These are phyloP conservation scores for Haplosporangium sp. DNA, from an alignment of 371 early-diverging fungal genomes.

Conservation along the genomic window DNA sequence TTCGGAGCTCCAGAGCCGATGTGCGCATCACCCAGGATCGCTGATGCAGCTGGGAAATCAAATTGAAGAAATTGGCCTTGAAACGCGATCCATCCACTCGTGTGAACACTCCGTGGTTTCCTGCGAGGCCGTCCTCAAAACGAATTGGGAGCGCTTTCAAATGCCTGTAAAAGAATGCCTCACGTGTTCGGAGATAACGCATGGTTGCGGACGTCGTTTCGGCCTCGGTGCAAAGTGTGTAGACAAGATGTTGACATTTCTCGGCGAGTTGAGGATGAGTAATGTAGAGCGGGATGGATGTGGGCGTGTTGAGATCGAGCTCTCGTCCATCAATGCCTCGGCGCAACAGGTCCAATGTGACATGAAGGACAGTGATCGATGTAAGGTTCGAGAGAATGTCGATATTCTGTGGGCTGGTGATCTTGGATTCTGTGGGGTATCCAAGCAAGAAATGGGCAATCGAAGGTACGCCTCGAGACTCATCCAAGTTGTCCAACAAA, in stretches of 20 bases:
- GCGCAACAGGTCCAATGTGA: conserved; percentile 75
- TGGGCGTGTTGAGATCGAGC: conserved; percentile 15
- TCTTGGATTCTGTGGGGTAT: conserved; percentile 62
- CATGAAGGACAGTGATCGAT: conserved; percentile 70
- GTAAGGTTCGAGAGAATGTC: conserved; percentile 59
- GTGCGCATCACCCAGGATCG: conserved; percentile 90
- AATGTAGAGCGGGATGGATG: conserved; percentile 62
- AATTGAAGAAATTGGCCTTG: conserved; percentile 60
- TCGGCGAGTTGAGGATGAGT: conserved; percentile 86
- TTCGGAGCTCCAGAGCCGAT: conserved; percentile 88
- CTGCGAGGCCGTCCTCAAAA: conserved; percentile 49
- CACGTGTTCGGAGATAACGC: conserved; percentile 83
- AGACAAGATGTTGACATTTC: conserved; percentile 87
- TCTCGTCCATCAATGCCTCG: conserved; percentile 58
- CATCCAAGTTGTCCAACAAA: conserved; percentile 69
- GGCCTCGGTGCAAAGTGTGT: conserved; percentile 78
- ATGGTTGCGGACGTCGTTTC: conserved; percentile 77
- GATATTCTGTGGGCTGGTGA: conserved; percentile 55
- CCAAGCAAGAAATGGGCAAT: conserved; percentile 92
- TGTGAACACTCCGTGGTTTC: conserved; percentile 47
- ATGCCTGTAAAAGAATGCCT: conserved; percentile 80
- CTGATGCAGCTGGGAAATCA: conserved; percentile 81
- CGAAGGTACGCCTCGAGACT: conserved; percentile 65
- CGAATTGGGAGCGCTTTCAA: conserved; percentile 63
- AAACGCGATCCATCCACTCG: conserved; percentile 35